Evolutionary conservation across 257 asterid genomes (phyloP).

Genomic region (Solanum pimpinellifolium): DNA sequence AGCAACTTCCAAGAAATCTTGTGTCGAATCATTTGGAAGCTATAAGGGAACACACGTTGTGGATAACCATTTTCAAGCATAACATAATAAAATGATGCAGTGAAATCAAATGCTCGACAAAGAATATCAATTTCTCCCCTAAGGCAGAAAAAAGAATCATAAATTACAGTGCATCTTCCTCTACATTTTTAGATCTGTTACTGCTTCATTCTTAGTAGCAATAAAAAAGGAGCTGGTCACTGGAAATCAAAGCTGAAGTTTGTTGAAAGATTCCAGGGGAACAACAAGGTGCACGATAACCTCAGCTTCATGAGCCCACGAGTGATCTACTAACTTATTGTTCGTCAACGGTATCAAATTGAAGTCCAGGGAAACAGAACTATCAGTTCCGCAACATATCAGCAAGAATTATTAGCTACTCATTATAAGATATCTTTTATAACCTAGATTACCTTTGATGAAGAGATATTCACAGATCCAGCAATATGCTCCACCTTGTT

Average conservation of each 20-base stretch:
- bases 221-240: neutral
- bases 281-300: neutral
- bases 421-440: neutral
- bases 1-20: neutral
- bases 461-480: neutral
- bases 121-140: neutral
- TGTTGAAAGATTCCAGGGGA: neutral
- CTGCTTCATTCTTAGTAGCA: neutral
- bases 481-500: neutral
- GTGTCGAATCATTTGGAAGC: neutral
- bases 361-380: neutral
- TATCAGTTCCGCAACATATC: neutral
- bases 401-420: neutral
- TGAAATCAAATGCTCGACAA: neutral
- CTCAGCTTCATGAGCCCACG: neutral
- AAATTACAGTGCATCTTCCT: neutral
- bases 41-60: neutral
- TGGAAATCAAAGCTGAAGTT: neutral
- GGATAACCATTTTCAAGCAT: neutral
- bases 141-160: neutral
- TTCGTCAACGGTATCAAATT: neutral
- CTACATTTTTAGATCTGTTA: neutral
- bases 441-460: neutral
- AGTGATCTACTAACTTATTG: neutral
- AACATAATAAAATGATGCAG: neutral